phyloP scores from a whole-genome alignment of 2,329 filamentous ascomycete genomes.

The Teratosphaeria viscida region DNA sequence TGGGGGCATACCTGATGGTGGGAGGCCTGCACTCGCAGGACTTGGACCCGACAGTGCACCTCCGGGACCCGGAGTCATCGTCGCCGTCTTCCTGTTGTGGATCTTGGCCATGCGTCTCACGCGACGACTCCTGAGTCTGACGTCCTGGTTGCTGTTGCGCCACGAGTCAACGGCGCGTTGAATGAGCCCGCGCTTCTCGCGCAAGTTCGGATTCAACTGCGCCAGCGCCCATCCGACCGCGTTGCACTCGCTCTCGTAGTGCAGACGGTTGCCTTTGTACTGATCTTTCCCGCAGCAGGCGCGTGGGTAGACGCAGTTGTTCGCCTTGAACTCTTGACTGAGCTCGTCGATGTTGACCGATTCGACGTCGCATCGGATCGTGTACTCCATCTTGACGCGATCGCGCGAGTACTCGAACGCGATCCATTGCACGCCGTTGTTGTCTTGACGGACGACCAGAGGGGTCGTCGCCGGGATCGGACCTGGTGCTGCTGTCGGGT shows the following conservation, averaged over 20 bases:
- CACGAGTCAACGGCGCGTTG: slow-evolving; percentile 96
- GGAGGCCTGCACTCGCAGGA: slow-evolving; percentile 50
- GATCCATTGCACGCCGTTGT: slow-evolving; percentile 97
- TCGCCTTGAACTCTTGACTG: slow-evolving; percentile 81
- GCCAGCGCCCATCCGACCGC: slow-evolving; percentile 98
- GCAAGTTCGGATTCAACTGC: slow-evolving; percentile 78
- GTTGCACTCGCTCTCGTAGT: slow-evolving; percentile 98
- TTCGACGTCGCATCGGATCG: slow-evolving; percentile 94
- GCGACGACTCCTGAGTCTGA: slow-evolving; percentile 75
- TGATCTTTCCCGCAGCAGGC: slow-evolving; percentile 92
- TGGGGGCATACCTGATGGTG: slow-evolving; percentile 50
- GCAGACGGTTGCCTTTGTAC: slow-evolving; percentile 87
- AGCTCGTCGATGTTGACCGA: slow-evolving; percentile 86
- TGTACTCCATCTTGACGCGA: slow-evolving; percentile 98
- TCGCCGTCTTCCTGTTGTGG: slow-evolving; percentile 51
- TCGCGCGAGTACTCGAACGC: slow-evolving; percentile 97
- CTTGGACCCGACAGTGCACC: slow-evolving; percentile 55
- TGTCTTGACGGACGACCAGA: slow-evolving; percentile 84
- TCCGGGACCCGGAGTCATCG: slow-evolving; percentile 10
- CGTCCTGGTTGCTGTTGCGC: slow-evolving; percentile 98
- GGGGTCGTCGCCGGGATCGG: slow-evolving; percentile 96
- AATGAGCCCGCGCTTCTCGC: slow-evolving; percentile 90
- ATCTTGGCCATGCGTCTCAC: slow-evolving; percentile 96
- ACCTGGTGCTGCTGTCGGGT: slow-evolving; percentile 84
- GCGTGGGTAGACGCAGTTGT: slow-evolving; percentile 95